Conservation (phyloP, 139 green algal species). For the Volvox africanus region DNA sequence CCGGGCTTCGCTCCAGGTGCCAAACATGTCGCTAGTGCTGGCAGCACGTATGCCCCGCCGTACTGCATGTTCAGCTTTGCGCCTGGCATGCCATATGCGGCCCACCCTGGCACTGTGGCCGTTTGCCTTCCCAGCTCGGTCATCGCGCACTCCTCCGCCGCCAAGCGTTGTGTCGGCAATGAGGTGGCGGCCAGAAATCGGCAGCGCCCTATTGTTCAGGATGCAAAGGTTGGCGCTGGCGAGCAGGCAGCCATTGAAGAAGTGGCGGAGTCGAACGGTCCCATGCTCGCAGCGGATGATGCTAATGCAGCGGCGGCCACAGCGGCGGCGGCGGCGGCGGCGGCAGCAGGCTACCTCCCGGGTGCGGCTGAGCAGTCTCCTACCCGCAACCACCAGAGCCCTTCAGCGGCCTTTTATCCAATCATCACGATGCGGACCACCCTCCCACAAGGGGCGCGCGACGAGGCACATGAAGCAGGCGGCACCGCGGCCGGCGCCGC, state of each 20-base stretch:
- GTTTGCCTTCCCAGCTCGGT: not conserved
- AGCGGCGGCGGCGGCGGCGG: not conserved
- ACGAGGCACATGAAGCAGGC: not conserved
- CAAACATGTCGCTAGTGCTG: not conserved
- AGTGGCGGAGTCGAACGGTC: not conserved
- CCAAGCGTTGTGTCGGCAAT: too few species aligned
- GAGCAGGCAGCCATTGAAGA: not conserved
- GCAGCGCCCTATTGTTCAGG: too few species aligned
- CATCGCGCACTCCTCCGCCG: not conserved
- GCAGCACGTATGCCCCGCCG: not conserved
- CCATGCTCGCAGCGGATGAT: too few species aligned
- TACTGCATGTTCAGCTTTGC: not conserved
- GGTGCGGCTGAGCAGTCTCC: too few species aligned
- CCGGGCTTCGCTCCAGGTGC: not conserved
- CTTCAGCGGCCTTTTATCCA: too few species aligned
- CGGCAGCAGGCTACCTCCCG: not conserved
- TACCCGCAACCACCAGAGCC: not conserved
- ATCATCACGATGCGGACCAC: not conserved
- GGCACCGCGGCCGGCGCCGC: too few species aligned
- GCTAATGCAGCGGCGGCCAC: not conserved
- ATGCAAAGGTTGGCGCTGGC: not conserved
- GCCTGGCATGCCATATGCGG: not conserved
- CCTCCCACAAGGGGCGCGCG: not conserved
- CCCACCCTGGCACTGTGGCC: not conserved
- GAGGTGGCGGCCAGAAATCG: too few species aligned